Base-by-base conservation (phyloP, 495 filamentous ascomycete species). In the Trichoderma orchidacearum region DNA sequence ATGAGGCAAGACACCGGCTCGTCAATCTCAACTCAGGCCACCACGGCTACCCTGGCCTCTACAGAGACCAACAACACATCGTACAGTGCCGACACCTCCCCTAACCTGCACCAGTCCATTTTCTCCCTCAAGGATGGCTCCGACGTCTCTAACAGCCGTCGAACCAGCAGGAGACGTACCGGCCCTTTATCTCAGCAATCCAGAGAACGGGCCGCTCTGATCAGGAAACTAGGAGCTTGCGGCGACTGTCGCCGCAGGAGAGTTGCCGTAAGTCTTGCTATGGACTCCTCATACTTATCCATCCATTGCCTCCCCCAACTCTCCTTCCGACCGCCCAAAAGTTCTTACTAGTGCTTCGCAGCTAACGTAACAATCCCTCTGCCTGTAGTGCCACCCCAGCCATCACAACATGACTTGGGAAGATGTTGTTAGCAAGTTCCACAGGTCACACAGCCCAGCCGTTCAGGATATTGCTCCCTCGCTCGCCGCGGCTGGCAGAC, bases 361-460 rank as follows among this genome's bases (percentile, higher is more conserved):
- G n/a, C n/a, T n/a, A n/a, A n/a, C n/a, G n/a, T n/a, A n/a, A n/a
- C n/a, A n/a, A n/a, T n/a, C n/a, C n/a, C n/a, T 6, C 31, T 11
- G 25, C 41, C 45, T 34, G 53, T 41, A 77, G 75, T 77, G 75
- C 58, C 72, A 77, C 60, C 73, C 75, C 0, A 71, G 70, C 53
- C 75, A 77, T 61, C 72, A 75, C 58, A 70, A 69, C 60, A 75
- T 75, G 72, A 72, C 73, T 1, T 77, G 73, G 72, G 75, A 76
- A 61, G 72, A 75, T 30, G 70, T 72, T 23, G 64, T 69, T 29
- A 64, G 64, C 56, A 76, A 73, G 59, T 76, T 70, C 27, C 41
- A 52, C 65, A 64, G 66, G 29, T 68, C 70, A 21, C 63, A 65
- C 48, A 70, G 69, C 38, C 67, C 73, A 12, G 56, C 60, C 50